Base-by-base conservation (phyloP, 2,329 filamentous ascomycete genomes). In the Blastomyces emzantsi region DNA sequence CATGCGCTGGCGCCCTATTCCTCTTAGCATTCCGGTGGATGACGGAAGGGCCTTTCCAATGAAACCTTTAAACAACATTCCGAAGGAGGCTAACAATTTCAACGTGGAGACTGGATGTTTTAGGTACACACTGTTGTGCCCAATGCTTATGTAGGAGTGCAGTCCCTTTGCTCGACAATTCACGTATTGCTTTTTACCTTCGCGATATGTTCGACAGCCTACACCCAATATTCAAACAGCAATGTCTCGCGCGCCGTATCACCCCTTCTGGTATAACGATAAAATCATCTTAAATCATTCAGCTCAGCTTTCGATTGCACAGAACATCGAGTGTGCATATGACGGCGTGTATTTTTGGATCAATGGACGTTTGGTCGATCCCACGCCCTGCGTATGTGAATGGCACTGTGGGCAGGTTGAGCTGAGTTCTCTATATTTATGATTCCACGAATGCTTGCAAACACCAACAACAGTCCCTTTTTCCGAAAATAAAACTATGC, bases 171-270 rank as follows among this genome's bases (percentile, higher is more conserved):
- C 66, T 67, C 2, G 80, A 71, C 13, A 63, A 11, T 55, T 55
- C 65, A 0, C 78, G 78, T 5, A 80, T 66, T 0, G 77, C 70
- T 25, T 75, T 75, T 74, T 1, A 78, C 76, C 61, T 76, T 78
- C 47, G 77, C 68, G 61, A 80, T 78, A 62, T 78, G 74, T 62
- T 80, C 74, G 15, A 79, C 73, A 0, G 74, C 76, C 66, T 77
- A 74, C 0, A 75, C 66, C 1, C 72, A 73, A 45, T 78, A 78
- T 13, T 78, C 75, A 4, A 80, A 64, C 1, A 77, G 72, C 3
- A 77, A 80, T 59, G 73, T 69, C 0, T 17, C 9, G 19, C 75
- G 62, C 5, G 80, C 66, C 3, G 62, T 70, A 25, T 73, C 63
- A 28, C 39, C 39, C 8, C 56, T 8, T 28, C 11, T 13, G 56